These are phyloP conservation scores for Suillus luteus DNA, from an alignment of 768 basidiomycete species.

Conservation along the genomic window DNA sequence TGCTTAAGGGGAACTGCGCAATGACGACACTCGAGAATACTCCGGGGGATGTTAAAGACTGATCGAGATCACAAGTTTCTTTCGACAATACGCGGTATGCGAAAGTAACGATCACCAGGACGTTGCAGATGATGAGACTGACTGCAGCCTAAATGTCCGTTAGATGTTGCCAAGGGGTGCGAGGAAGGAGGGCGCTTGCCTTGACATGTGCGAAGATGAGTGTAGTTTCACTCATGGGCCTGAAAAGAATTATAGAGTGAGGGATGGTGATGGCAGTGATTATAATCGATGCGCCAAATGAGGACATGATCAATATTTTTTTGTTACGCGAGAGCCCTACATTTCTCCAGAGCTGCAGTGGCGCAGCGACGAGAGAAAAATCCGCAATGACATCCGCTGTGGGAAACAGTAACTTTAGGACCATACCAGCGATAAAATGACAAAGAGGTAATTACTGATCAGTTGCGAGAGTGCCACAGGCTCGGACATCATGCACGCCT, in stretches of 20 bases:
- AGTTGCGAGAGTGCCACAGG: constrained; percentile 19
- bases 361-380: background rate
- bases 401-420: background rate
- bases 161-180: background rate
- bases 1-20: background rate
- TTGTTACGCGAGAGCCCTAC: constrained; percentile 20
- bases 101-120: constrained; percentile 31
- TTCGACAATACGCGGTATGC: constrained; percentile 19
- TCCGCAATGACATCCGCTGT: background rate
- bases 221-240: constrained; percentile 10
- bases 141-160: constrained; percentile 20
- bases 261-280: constrained; percentile 24
- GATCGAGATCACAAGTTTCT: constrained; percentile 14
- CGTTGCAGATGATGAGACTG: constrained; percentile 29
- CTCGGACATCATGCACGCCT: constrained; percentile 16
- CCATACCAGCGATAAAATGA: background rate
- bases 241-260: constrained; percentile 15
- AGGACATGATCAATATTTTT: constrained; percentile 22
- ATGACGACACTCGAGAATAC: background rate
- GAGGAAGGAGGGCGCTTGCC: constrained; percentile 3
- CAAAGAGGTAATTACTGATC: constrained; percentile 20
- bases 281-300: constrained; percentile 25
- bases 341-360: constrained; percentile 18
- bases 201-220: constrained; percentile 28
- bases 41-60: background rate